Evolutionary conservation across 2,329 filamentous ascomycete genomes (phyloP).

Genomic region (Aureobasidium musti): DNA sequence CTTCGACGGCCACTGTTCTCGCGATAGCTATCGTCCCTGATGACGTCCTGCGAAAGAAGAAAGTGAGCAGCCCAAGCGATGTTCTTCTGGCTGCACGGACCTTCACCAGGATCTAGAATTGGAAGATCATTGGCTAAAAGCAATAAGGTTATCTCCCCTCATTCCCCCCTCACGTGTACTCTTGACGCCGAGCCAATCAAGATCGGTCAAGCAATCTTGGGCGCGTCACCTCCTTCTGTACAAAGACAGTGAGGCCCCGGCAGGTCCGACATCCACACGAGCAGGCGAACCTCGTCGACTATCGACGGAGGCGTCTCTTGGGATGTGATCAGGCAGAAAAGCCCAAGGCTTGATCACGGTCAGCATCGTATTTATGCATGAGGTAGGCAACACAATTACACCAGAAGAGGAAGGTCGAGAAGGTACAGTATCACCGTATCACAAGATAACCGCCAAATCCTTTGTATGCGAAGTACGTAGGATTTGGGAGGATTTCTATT

Average conservation of each 20-base stretch:
- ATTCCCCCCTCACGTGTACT: not conserved
- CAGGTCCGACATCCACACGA: not conserved
- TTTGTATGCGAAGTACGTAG: slow-evolving; percentile 7
- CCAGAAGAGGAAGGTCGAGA: slow-evolving; percentile 7
- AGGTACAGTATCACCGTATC: not conserved
- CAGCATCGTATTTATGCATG: slow-evolving; percentile 2
- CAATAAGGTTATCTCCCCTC: not conserved
- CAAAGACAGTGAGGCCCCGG: not conserved
- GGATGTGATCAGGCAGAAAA: not conserved
- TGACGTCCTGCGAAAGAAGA: too few species aligned
- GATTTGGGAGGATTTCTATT: slow-evolving; percentile 10
- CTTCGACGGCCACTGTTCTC: too few species aligned
- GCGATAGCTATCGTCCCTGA: too few species aligned
- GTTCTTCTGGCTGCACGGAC: not conserved
- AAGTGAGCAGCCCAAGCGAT: too few species aligned
- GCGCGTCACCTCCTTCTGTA: not conserved
- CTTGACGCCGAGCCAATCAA: not conserved
- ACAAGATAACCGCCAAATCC: slow-evolving; percentile 9
- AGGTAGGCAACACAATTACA: not conserved
- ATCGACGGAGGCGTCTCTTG: not conserved
- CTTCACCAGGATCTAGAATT: not conserved
- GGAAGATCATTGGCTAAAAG: not conserved
- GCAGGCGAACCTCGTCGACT: not conserved
- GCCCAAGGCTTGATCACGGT: not conserved
- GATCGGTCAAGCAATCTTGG: not conserved